Conservation (phyloP, 2,329 filamentous ascomycete species). For the Nigrospora sphaerica region DNA sequence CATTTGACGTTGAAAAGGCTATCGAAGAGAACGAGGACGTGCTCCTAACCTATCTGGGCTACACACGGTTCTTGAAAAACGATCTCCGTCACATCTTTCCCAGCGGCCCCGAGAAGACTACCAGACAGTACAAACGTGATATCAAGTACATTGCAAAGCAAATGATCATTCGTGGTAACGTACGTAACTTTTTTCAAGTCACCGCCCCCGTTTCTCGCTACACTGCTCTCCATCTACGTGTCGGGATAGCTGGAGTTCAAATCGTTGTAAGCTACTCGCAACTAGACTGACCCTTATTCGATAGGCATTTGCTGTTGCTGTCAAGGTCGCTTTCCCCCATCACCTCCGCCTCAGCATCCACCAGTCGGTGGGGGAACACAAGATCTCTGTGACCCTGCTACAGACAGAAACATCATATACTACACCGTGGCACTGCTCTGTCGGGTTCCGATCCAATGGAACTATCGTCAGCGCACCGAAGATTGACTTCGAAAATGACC, state of each 20-base stretch:
- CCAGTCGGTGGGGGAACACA: constrained; percentile 33
- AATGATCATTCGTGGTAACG: constrained; percentile 43
- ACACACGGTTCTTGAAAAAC: constrained; percentile 41
- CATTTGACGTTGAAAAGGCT: constrained; percentile 32
- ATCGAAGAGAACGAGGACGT: constrained; percentile 36
- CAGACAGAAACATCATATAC: constrained; percentile 33
- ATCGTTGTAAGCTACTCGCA: too few species aligned
- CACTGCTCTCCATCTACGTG: too few species aligned
- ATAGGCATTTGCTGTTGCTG: constrained; percentile 40
- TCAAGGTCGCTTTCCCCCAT: constrained; percentile 32
- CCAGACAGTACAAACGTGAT: constrained; percentile 34
- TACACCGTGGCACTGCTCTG: constrained; percentile 43
- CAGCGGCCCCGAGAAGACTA: constrained; percentile 22
- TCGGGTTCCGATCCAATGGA: constrained; percentile 31
- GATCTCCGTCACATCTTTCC: constrained; percentile 37
- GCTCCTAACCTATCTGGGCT: constrained; percentile 42
- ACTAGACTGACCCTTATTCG: background rate
- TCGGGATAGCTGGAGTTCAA: too few species aligned
- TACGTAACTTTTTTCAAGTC: constrained; percentile 18
- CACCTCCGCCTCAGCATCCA: constrained; percentile 46
- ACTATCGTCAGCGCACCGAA: constrained; percentile 28
- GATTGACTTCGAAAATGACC: constrained; percentile 27
- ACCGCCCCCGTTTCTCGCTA: background rate
- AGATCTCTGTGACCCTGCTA: constrained; percentile 39
- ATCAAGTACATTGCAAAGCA: constrained; percentile 40